phyloP scores from a whole-genome alignment of 2,329 filamentous ascomycete species.

The Colletotrichum brevisporum region DNA sequence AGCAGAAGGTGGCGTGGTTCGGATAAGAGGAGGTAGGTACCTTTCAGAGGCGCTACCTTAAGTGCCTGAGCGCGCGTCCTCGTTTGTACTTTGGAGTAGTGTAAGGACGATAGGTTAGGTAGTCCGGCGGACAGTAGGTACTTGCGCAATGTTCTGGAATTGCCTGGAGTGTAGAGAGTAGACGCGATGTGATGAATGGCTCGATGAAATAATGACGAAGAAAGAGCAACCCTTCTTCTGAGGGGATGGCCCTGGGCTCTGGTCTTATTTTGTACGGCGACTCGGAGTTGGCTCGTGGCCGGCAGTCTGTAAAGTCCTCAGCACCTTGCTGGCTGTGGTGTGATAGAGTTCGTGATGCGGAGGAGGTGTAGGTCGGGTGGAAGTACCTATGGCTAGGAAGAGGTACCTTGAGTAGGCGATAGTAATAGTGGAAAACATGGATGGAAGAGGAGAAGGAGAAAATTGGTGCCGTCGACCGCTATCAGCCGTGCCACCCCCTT shows the following conservation, averaged over 20 bases:
- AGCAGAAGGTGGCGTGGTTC: not conserved
- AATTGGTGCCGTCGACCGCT: constrained; percentile 22
- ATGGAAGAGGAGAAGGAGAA: constrained; percentile 5
- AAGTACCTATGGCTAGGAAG: not conserved
- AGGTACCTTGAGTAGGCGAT: not conserved
- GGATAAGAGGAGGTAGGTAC: not conserved
- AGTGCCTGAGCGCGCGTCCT: not conserved
- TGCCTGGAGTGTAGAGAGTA: too few species aligned
- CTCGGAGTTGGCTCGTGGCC: not conserved
- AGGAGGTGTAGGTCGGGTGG: constrained; percentile 4
- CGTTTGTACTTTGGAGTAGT: too few species aligned
- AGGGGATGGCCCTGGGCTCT: not conserved
- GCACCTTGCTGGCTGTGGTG: constrained; percentile 15
- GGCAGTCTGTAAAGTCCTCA: not conserved
- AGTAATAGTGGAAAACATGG: not conserved
- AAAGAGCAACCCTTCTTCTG: not conserved
- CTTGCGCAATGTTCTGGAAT: too few species aligned
- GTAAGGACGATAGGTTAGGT: not conserved
- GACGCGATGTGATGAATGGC: not conserved
- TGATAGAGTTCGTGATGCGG: constrained; percentile 15
- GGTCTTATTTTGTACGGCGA: not conserved
- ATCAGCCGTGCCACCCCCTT: constrained; percentile 31
- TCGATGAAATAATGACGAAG: not conserved
- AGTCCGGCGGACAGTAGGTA: not conserved
- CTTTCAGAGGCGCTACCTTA: not conserved